These are phyloP conservation scores for Heterobasidion annosum DNA, from an alignment of 1,284 basidiomycete genomes.

Conservation along the genomic window DNA sequence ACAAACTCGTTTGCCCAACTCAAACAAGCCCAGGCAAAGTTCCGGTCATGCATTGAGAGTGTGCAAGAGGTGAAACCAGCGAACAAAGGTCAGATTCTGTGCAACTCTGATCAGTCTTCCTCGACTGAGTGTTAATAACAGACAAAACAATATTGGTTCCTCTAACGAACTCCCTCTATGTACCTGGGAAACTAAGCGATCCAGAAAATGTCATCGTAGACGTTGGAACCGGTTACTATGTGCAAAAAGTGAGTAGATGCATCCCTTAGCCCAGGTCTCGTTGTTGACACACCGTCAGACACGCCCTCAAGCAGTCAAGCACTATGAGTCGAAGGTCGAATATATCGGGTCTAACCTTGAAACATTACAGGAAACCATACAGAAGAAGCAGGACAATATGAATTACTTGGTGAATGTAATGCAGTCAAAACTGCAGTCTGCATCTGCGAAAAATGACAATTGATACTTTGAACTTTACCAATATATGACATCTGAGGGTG, in stretches of 20 bases:
- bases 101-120: neutral
- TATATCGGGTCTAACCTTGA: conserved; percentile 78
- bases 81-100: conserved; percentile 50
- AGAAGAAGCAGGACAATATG: conserved; percentile 86
- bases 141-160: conserved; percentile 88
- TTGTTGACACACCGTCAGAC: conserved; percentile 37
- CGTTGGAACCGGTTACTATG: conserved; percentile 94
- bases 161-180: conserved; percentile 90
- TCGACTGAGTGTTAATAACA: conserved; percentile 19
- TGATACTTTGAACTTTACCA: conserved; percentile 6
- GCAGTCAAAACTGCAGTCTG: conserved; percentile 65
- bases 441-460: conserved; percentile 20
- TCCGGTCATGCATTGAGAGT: conserved; percentile 81
- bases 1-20: conserved; percentile 91
- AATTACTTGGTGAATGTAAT: conserved; percentile 66
- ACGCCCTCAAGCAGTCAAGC: conserved; percentile 66
- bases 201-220: conserved; percentile 88
- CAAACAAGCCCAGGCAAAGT: conserved; percentile 89
- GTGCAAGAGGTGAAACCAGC: conserved; percentile 70
- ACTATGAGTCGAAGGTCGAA: conserved; percentile 72
- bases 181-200: conserved; percentile 85
- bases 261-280: neutral
- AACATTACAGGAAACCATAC: conserved; percentile 75
- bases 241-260: conserved; percentile 69
- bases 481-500: neutral